Evolutionary conservation across 441 rosid genomes (phyloP).

Genomic region (Populus hybrid): DNA sequence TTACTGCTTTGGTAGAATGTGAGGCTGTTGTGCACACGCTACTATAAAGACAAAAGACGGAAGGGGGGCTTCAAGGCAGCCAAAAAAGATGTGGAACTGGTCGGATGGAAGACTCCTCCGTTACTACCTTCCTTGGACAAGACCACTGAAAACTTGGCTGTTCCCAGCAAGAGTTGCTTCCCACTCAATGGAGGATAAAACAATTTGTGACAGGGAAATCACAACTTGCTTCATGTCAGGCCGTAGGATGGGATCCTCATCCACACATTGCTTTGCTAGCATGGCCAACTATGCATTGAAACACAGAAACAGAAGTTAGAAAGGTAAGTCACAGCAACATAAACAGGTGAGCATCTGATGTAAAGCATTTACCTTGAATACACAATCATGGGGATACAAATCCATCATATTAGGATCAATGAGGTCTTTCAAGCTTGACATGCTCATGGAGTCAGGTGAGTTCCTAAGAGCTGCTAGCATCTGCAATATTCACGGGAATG

Average conservation of each 20-base stretch:
- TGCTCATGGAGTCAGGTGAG: constrained; percentile 66
- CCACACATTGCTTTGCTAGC: constrained; percentile 92
- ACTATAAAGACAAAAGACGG: not conserved
- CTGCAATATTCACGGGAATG: constrained; percentile 38
- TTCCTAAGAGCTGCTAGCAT: constrained; percentile 74
- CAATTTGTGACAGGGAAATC: constrained; percentile 83
- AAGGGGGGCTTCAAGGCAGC: not conserved
- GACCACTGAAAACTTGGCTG: constrained; percentile 96
- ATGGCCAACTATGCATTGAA: constrained; percentile 53
- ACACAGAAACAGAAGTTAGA: constrained; percentile 4
- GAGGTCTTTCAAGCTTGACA: constrained; percentile 70
- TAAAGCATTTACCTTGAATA: constrained; percentile 64
- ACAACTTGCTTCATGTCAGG: constrained; percentile 98
- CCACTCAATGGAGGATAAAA: constrained; percentile 91
- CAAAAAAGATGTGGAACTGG: not conserved
- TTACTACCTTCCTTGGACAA: constrained; percentile 84
- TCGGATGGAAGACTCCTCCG: not conserved
- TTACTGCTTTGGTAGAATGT: too few species aligned
- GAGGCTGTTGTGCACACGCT: constrained; percentile 15
- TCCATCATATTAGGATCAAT: constrained; percentile 82
- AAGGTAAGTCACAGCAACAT: not conserved
- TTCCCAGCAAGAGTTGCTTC: constrained; percentile 98
- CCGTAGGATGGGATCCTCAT: constrained; percentile 83
- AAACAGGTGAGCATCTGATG: not conserved
- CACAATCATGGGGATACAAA: constrained; percentile 87